A percentile compares a stretch with the other conserved stretches of the same genome.
These are phyloP conservation scores for Pestalotiopsis sp. DNA, from an alignment of 2,329 filamentous ascomycete genomes.

Conservation along the genomic window DNA sequence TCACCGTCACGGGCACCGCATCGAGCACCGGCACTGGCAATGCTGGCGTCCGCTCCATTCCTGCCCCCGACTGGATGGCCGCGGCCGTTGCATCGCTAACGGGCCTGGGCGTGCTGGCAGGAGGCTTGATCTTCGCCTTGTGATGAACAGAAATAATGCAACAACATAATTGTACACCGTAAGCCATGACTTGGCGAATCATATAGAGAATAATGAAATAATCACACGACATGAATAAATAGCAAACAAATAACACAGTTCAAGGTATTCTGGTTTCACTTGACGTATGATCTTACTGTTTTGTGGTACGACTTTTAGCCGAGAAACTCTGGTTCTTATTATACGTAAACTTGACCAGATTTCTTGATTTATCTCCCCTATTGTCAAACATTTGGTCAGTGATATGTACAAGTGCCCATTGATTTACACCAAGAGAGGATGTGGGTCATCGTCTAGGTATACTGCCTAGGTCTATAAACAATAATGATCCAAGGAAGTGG, in stretches of 20 bases:
- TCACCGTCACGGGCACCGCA: constrained; percentile 16
- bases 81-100: not conserved
- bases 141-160: not conserved
- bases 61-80: constrained; percentile 25
- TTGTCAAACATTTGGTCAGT: no score
- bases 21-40: constrained; percentile 18
- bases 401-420: no score
- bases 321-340: no score
- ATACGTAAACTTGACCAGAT: no score
- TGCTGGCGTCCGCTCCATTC: constrained; percentile 20
- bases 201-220: not conserved
- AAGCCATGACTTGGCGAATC: not conserved
- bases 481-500: no score
- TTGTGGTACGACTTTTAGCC: no score
- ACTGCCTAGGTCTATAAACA: no score
- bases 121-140: not conserved
- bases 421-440: no score
- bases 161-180: no score
- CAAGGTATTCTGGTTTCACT: not conserved
- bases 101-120: not conserved
- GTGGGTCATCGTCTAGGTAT: no score
- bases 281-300: not conserved
- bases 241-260: not conserved
- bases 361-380: no score
- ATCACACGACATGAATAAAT: not conserved